Conservation (phyloP, 2,329 filamentous ascomycete species). For the Neonectria neomacrospora region DNA sequence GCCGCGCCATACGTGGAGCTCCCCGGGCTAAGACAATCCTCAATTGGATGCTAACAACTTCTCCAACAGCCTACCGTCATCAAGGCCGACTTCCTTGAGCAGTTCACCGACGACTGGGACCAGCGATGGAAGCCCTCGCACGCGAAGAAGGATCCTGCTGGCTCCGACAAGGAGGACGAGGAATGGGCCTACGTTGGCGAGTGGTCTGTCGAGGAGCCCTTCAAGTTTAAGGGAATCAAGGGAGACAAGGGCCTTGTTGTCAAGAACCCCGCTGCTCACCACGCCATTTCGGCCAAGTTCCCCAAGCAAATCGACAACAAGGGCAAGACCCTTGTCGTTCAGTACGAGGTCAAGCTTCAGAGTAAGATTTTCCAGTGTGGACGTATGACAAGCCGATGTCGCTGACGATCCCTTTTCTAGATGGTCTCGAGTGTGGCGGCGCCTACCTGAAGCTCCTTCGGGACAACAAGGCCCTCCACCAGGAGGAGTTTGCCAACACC, state of each 20-base stretch:
- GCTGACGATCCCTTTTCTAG: constrained; percentile 60
- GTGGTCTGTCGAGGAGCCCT: constrained; percentile 96
- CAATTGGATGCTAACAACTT: constrained; percentile 43
- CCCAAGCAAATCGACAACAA: constrained; percentile 96
- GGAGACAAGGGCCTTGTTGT: constrained; percentile 97
- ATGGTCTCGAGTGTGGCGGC: constrained; percentile 96
- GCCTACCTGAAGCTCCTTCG: constrained; percentile 99
- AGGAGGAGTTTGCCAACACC: constrained; percentile 96
- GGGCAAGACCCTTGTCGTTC: constrained; percentile 95
- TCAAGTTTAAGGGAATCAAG: constrained; percentile 88
- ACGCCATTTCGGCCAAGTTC: constrained; percentile 99
- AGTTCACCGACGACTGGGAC: constrained; percentile 98
- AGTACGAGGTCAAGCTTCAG: constrained; percentile 99
- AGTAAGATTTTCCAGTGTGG: constrained; percentile 65
- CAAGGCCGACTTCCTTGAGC: constrained; percentile 96
- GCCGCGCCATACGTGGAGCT: constrained; percentile 2
- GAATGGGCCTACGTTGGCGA: constrained; percentile 98
- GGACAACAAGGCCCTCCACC: constrained; percentile 95
- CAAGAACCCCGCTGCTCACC: constrained; percentile 97
- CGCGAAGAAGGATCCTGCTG: constrained; percentile 89
- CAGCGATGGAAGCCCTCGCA: constrained; percentile 92
- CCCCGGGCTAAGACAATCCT: not conserved
- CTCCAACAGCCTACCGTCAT: constrained; percentile 78
- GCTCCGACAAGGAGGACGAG: constrained; percentile 81
- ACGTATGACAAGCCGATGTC: not conserved